phyloP scores from a whole-genome alignment of 805 yeast species.

The Starmerella stigmatis region DNA sequence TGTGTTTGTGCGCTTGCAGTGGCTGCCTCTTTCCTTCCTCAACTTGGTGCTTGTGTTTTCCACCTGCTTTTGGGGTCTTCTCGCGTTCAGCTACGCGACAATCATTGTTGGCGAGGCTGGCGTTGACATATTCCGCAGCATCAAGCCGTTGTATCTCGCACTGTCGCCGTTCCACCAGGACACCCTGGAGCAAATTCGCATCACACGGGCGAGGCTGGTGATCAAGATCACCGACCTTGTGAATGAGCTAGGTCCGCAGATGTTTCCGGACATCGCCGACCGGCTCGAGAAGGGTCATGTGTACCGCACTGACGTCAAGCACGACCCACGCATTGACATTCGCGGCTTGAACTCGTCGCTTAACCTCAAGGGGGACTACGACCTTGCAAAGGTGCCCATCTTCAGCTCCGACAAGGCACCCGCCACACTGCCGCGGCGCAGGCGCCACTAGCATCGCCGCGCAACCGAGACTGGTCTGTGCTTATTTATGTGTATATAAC shows the following conservation, averaged over 20 bases:
- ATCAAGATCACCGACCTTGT: conserved; percentile 68
- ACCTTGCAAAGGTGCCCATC: conserved; percentile 24
- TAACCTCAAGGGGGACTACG: conserved; percentile 22
- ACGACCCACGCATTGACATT: conserved; percentile 25
- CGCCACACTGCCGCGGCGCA: conserved; percentile 7
- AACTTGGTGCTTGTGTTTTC: conserved; percentile 6
- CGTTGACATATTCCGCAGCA: conserved; percentile 71
- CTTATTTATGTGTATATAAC: background rate
- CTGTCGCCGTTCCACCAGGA: conserved; percentile 32
- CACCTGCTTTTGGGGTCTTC: conserved; percentile 18
- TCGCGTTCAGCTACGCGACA: conserved; percentile 70
- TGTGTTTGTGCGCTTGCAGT: conserved; percentile 29
- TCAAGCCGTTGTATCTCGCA: conserved; percentile 62
- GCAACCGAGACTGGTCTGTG: no score
- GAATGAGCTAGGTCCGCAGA: conserved; percentile 69
- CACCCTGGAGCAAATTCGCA: conserved; percentile 44
- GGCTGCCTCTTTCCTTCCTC: conserved; percentile 22
- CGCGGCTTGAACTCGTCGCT: conserved; percentile 19
- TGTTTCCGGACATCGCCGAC: conserved; percentile 69
- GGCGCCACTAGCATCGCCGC: no score
- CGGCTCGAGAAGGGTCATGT: conserved; percentile 21
- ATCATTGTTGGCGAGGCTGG: conserved; percentile 88
- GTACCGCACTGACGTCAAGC: conserved; percentile 7
- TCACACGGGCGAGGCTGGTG: conserved; percentile 51
- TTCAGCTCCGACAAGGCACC: conserved; percentile 22